Evolutionary conservation across 2,329 filamentous ascomycete genomes (phyloP), one percentile per base, ranked within the genome.

Genomic region (Fusarium sp.): DNA sequence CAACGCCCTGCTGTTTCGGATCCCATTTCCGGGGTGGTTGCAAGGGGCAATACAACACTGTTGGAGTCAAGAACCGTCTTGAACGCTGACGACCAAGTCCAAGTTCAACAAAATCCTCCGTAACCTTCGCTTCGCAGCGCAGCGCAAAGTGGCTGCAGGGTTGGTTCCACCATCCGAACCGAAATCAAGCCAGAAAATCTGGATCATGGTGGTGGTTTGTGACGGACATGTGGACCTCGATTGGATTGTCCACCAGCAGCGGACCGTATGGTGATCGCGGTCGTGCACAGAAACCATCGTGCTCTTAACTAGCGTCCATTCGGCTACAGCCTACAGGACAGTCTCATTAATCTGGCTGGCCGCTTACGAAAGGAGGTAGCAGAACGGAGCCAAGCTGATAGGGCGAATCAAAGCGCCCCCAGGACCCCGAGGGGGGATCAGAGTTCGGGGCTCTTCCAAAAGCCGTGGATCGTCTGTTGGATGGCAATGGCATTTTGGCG

Each of bases 171-270:
- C 56, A 61, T 56, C 60, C 61, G 67, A 61, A 58, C 60, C 61
- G 65, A 63, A 65, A 52, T 57, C 60, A 54, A 62, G 58, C 44
- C 61, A 59, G 60, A 49, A 57, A 35, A 53, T 60, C 28, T 61
- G 32, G 41, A 42, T 53, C 35, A 29, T 22, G 31, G 31, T 50
- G 42, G 32, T 50, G 26, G 35, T 45, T 32, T 48, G 64, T 60
- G 64, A 64, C 46, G 56, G 68, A 45, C 56, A 63, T 64, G 68
- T 70, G 68, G 66, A 63, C 68, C 66, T 68, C 61, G 56, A 69
- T 66, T 64, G 64, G 53, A 67, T 68, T 70, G 53, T 49, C 63
- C 45, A 67, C 57, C 53, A 48, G 58, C 55, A 22, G 54, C 50
- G 55, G 61, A 58, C 65, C 65, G 51, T 61, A 61, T 61, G 68